Evolutionary conservation across 2,329 filamentous ascomycete species (phyloP), one percentile per base, ranked within the genome.

Genomic region (Fusarium xyrophilum): DNA sequence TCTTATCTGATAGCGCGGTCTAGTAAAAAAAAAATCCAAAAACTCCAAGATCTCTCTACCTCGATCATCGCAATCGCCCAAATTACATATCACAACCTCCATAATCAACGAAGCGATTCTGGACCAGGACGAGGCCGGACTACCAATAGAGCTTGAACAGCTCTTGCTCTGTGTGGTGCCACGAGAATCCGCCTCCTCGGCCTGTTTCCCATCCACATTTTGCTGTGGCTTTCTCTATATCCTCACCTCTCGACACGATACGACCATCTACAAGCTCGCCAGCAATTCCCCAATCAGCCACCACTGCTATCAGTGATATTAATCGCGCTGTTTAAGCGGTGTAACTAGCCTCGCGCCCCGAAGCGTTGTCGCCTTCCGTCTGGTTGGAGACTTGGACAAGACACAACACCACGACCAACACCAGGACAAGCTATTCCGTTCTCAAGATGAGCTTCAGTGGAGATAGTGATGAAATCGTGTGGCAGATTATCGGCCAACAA

Each of bases 401-500:
- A 28, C 19, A 23, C 56, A 53, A 40, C 35, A 17, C 8, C 12
- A 52, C 9, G 23, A 21, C 13, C 40, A 47, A 42, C 36, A 27
- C 21, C 36, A 42, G 50, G n/a, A 30, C 43, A 10, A 15, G 27
- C 25, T 15, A 28, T 10, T 15, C 27, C 38, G 33, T 46, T 27
- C 11, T 19, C 21, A 47, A 39, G 60, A 96, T 96, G 39, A 42
- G 39, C 39, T 42, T 42, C 39, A 42, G 23, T 42, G 39, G 39
- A 3, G 5, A 17, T 33, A 33, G 32, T 33, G 32, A 33, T 19
- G 95, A 98, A 81, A 96, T 98, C 70, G 91, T 98, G 69, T 99
- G 96, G 96, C 90, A 94, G 79, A 92, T 97, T 60, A 97, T 97
- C 73, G 96, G 97, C 81, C 92, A 96, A 81, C 92, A 95, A 77